Conservation (phyloP, 2,329 filamentous ascomycete genomes). For the Amylocarpus encephaloides region DNA sequence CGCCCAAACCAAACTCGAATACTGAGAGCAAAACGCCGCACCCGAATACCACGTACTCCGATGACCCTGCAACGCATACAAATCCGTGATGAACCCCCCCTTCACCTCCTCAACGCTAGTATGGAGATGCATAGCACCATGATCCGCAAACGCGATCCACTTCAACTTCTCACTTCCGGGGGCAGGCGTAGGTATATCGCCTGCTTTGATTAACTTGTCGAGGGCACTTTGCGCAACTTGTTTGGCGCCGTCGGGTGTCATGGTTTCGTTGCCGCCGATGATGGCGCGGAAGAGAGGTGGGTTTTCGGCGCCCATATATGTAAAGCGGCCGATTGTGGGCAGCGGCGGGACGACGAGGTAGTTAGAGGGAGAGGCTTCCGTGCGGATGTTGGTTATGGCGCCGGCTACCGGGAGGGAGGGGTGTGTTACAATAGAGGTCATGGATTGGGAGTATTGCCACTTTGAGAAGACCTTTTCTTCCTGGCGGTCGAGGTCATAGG, state of each 20-base stretch:
- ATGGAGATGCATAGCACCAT: background rate
- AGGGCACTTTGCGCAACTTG: background rate
- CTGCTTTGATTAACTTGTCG: background rate
- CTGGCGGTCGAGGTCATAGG: background rate
- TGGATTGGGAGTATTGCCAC: constrained; percentile 32
- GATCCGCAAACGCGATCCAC: background rate
- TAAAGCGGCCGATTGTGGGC: constrained; percentile 4
- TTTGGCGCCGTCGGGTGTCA: background rate
- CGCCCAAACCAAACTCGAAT: too few species aligned
- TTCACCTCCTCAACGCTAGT: background rate
- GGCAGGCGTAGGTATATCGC: background rate
- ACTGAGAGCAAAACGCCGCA: too few species aligned
- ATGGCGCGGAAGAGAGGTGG: constrained; percentile 1
- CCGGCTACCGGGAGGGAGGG: background rate
- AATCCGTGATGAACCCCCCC: constrained; percentile 1
- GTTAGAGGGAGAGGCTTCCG: constrained; percentile 2
- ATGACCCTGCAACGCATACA: background rate
- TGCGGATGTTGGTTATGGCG: background rate
- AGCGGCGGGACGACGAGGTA: constrained; percentile 2
- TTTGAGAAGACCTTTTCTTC: constrained; percentile 12
- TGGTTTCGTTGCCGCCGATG: constrained; percentile 5
- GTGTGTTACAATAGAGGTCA: constrained; percentile 20
- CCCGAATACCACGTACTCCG: background rate
- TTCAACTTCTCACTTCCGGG: background rate
- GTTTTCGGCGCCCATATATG: constrained; percentile 6